These are phyloP conservation scores for Pseudopithomyces chartarum DNA, from an alignment of 2,329 filamentous ascomycete species.

Conservation along the genomic window DNA sequence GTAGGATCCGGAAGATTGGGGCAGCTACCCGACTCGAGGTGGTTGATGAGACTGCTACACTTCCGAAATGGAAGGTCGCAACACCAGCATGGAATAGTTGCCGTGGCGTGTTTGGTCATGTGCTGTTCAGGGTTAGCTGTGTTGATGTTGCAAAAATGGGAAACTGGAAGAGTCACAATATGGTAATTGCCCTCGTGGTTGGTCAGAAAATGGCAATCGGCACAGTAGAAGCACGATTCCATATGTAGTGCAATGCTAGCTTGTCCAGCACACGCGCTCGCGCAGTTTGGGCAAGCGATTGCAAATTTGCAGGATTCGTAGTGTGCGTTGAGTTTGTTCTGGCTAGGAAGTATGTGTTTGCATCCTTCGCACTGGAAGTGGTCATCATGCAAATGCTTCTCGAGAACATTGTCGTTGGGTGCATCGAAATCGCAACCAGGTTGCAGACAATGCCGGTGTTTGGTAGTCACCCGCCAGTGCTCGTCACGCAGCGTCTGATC, in stretches of 20 bases:
- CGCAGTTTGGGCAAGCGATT: slow-evolving; percentile 26
- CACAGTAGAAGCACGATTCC: slow-evolving; percentile 28
- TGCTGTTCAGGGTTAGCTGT: slow-evolving; percentile 21
- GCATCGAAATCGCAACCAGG: slow-evolving; percentile 40
- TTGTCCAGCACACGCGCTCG: slow-evolving; percentile 22
- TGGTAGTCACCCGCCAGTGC: slow-evolving; percentile 36
- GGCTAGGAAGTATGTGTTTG: slow-evolving; percentile 30
- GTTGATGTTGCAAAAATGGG: background rate
- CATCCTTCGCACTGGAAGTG: slow-evolving; percentile 41
- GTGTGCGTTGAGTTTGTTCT: slow-evolving; percentile 34
- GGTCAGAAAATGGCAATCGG: slow-evolving; percentile 27
- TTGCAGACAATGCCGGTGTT: slow-evolving; percentile 40
- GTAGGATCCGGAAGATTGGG: slow-evolving; percentile 66
- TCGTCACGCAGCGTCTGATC: slow-evolving; percentile 38
- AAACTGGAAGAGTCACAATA: slow-evolving; percentile 22
- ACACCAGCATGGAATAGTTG: slow-evolving; percentile 30
- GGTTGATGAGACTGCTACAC: slow-evolving; percentile 34
- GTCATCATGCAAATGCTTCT: slow-evolving; percentile 30
- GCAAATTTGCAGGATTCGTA: slow-evolving; percentile 24
- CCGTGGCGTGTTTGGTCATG: slow-evolving; percentile 31
- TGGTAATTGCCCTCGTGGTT: slow-evolving; percentile 24
- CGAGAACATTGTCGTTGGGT: slow-evolving; percentile 17
- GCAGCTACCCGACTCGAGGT: slow-evolving; percentile 66
- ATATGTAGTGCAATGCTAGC: slow-evolving; percentile 24
- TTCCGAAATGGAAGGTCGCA: slow-evolving; percentile 30